Conservation (phyloP, 805 yeast species). For the Starmerella apis region DNA sequence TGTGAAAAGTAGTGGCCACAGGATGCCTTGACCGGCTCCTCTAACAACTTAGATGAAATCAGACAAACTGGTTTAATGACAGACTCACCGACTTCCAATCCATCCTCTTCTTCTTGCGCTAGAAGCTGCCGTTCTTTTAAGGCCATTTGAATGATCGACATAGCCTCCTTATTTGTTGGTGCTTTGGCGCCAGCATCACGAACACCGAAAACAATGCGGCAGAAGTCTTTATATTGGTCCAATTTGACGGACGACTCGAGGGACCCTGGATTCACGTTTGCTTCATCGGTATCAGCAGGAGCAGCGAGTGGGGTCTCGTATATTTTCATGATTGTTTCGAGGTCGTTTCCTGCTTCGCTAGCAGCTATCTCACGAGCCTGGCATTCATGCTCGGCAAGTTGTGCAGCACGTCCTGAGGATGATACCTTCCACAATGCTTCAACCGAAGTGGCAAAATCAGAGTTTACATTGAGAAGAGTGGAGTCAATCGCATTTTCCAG, state of each 20-base stretch:
- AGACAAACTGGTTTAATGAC: constrained; percentile 15
- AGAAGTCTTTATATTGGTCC: background rate
- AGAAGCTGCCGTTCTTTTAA: background rate
- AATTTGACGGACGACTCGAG: background rate
- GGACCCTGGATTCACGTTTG: background rate
- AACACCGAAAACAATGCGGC: background rate
- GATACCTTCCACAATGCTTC: background rate
- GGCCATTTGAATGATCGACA: background rate
- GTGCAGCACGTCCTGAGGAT: background rate
- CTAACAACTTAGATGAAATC: constrained; percentile 10
- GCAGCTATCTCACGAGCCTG: background rate
- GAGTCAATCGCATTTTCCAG: background rate
- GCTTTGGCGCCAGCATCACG: constrained; percentile 1
- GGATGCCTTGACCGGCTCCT: constrained; percentile 19
- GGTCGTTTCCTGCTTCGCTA: background rate
- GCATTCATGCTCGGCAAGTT: background rate
- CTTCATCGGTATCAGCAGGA: background rate
- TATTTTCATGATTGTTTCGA: background rate
- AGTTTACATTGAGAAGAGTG: background rate
- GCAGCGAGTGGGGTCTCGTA: background rate
- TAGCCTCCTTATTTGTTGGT: background rate
- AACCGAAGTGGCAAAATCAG: background rate
- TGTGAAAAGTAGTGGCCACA: constrained; percentile 21
- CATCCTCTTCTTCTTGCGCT: constrained; percentile 12
- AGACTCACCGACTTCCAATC: constrained; percentile 6